Conservation (phyloP, 2,329 filamentous ascomycete genomes). For the Colletotrichum melonis region DNA sequence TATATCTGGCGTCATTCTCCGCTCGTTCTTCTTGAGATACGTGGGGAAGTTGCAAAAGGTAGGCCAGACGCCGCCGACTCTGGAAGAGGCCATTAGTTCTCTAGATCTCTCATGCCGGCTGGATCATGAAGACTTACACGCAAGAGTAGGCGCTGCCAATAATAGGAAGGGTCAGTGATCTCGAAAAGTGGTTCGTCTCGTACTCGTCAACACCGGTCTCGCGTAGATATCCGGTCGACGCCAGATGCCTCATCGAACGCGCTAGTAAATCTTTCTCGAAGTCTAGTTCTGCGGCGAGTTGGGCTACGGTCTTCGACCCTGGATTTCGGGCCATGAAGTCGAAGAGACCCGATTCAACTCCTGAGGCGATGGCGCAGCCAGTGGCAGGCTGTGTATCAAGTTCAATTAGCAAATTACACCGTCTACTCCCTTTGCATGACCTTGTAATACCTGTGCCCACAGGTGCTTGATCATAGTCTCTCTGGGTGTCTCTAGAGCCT, state of each 20-base stretch:
- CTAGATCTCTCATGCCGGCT: background rate
- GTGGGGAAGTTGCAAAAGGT: constrained; percentile 23
- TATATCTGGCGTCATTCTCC: background rate
- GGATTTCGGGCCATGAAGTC: constrained; percentile 2
- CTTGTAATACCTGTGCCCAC: too few relatives aligned
- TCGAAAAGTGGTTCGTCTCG: constrained; percentile 45
- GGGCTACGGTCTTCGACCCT: background rate
- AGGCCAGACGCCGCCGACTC: constrained; percentile 16
- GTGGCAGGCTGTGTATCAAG: background rate
- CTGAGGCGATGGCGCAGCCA: background rate
- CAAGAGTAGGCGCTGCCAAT: constrained; percentile 41
- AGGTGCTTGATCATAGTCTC: too few relatives aligned
- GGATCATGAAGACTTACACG: constrained; percentile 38
- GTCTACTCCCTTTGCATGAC: too few relatives aligned
- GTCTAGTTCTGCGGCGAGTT: background rate
- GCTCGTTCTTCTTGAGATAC: constrained; percentile 13
- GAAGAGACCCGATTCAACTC: constrained; percentile 16
- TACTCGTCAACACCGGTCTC: constrained; percentile 47
- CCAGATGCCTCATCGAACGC: constrained; percentile 48
- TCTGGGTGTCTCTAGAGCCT: too few relatives aligned
- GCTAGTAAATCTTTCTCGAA: constrained; percentile 37
- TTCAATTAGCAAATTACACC: too few relatives aligned
- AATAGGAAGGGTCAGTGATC: constrained; percentile 39
- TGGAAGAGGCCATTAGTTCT: background rate
- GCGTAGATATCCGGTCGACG: constrained; percentile 46